Conservation (phyloP, 805 yeast species). For the Pichia manshurica region DNA sequence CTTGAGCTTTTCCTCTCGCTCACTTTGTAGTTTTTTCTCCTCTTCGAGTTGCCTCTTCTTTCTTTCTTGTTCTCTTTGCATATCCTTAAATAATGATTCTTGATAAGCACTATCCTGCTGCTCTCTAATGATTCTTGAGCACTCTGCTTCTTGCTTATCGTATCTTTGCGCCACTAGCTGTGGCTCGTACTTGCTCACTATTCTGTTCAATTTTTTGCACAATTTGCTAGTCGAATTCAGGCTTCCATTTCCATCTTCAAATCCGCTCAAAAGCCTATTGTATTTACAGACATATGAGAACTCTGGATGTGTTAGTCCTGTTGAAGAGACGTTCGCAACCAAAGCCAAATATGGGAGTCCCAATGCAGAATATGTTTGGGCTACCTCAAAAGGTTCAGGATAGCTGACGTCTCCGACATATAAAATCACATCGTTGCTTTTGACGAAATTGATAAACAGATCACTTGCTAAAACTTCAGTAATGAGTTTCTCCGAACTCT, state of each 20-base stretch:
- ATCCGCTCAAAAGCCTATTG: conserved; percentile 23
- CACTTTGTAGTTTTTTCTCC: conserved; percentile 13
- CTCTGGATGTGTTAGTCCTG: conserved; percentile 41
- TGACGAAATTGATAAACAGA: conserved; percentile 33
- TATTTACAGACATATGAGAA: conserved; percentile 44
- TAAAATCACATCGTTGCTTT: conserved; percentile 42
- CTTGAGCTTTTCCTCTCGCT: conserved; percentile 21
- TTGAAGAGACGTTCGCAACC: conserved; percentile 52
- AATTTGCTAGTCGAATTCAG: conserved; percentile 23
- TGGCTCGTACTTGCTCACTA: conserved; percentile 52
- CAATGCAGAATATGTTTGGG: conserved; percentile 46
- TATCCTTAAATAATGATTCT: conserved; percentile 53
- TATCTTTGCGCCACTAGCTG: conserved; percentile 54
- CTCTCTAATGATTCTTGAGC: conserved; percentile 52
- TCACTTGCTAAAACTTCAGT: conserved; percentile 35
- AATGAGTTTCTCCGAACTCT: conserved; percentile 27
- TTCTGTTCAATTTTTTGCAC: conserved; percentile 33
- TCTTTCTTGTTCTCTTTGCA: conserved; percentile 44
- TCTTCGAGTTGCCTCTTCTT: conserved; percentile 23
- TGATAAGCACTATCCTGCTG: conserved; percentile 66
- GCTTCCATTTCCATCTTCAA: background rate
- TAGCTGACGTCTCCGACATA: conserved; percentile 62
- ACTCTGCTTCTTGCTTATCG: conserved; percentile 54
- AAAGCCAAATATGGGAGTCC: conserved; percentile 51
- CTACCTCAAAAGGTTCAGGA: conserved; percentile 63